These are phyloP conservation scores for Penicillium parvum DNA, from an alignment of 495 filamentous ascomycete genomes.

Conservation along the genomic window DNA sequence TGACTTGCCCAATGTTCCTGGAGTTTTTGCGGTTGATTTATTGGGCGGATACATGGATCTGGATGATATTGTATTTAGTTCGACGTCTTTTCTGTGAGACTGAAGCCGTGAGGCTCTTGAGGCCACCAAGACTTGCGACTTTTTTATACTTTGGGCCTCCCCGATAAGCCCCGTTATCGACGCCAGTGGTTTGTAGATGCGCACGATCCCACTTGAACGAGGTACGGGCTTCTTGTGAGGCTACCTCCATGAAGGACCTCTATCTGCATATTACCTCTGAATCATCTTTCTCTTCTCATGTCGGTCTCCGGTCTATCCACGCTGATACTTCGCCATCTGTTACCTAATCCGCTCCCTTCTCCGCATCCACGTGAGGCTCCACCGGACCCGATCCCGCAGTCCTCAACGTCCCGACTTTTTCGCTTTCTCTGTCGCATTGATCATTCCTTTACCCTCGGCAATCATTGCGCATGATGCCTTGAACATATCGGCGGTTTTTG, in stretches of 20 bases:
- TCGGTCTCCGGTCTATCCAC: neutral
- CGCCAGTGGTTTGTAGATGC: too few species aligned
- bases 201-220: too few species aligned
- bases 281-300: neutral
- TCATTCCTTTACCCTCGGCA: constrained; percentile 20
- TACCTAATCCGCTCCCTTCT: constrained; percentile 27
- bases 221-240: too few species aligned
- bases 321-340: neutral
- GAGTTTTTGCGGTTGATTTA: constrained; percentile 9
- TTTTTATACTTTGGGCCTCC: too few species aligned
- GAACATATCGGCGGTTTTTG: constrained; percentile 7
- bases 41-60: constrained; percentile 6
- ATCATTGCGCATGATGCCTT: constrained; percentile 21
- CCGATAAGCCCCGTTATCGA: too few species aligned
- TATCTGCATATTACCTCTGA: too few species aligned
- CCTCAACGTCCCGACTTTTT: constrained; percentile 29
- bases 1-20: constrained; percentile 1
- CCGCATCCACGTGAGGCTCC: constrained; percentile 32
- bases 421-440: constrained; percentile 14
- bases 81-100: neutral
- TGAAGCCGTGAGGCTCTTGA: too few species aligned
- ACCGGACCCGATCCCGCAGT: constrained; percentile 26
- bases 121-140: too few species aligned
- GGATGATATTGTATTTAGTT: constrained; percentile 8
- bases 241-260: too few species aligned